Base-by-base conservation (phyloP, 2,329 filamentous ascomycete species). In the Trichoderma guizhouense region DNA sequence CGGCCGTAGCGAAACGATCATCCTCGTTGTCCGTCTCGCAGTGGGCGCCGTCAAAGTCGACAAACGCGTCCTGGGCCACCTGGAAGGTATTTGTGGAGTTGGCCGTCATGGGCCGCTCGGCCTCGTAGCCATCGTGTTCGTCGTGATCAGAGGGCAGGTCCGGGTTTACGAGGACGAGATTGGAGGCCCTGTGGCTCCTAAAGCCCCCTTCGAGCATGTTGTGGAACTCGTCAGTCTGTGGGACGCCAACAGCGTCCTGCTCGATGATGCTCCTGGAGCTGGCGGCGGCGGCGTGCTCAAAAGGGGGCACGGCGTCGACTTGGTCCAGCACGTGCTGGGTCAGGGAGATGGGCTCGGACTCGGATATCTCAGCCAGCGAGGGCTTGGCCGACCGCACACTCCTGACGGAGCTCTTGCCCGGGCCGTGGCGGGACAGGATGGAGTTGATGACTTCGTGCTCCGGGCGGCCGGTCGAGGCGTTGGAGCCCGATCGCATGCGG, bases 11-110 rank as follows among this genome's bases (percentile, higher is more conserved):
- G 51, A 72, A 24, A 78, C 57, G 57, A 21, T 58, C 76, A 24
- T 75, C 74, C 21, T 58, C 76, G 18, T 75, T 74, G 7, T 89
- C 86, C 5, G 90, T 87, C 32, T 88, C 86, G 79, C 90, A 93
- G 78, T 95, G 92, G 15, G 92, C 91, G 47, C 93, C 93, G 78
- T 96, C 93, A 78, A 96, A 96, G 79, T 95, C 92, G 55, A 89
- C 87, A 83, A 95, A 96, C 3, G 92, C 88, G 51, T 86, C 85
- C 82, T 89, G 84, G 21, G 88, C 88, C 78, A 92, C 89, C 36
- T 91, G 89, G 71, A 86, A 90, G 2, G 91, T 92, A 70, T 87
- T 87, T 60, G 82, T 83, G 4, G 89, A 91, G 12, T 83, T 86
- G 11, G 87, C 83, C 4, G 88, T 89, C 11, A 76, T 76, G 0